phyloP scores from a whole-genome alignment of 1,284 basidiomycete genomes.

The Pseudozyma sp. region DNA sequence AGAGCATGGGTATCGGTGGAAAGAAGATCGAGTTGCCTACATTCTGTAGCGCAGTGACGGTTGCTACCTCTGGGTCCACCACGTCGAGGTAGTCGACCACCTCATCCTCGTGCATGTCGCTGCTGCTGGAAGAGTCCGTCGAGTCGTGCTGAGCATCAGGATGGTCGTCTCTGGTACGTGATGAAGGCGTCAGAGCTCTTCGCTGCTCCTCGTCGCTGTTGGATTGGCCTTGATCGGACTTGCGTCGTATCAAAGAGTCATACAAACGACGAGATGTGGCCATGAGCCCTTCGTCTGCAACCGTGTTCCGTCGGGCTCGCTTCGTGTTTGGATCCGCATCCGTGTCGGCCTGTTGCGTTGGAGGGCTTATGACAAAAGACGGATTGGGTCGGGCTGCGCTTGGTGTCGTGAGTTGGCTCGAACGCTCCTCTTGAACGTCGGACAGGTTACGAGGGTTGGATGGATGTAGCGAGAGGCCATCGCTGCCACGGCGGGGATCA shows the following conservation, averaged over 20 bases:
- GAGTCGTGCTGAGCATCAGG: constrained; percentile 6
- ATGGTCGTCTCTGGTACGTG: constrained; percentile 1
- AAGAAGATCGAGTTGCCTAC: constrained; percentile 82
- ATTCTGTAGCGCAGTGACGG: constrained; percentile 79
- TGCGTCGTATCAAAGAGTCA: constrained; percentile 26
- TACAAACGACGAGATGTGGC: constrained; percentile 35
- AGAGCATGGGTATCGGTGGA: constrained; percentile 76
- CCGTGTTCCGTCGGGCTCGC: constrained; percentile 26
- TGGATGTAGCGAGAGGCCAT: constrained; percentile 5
- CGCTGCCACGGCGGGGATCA: neutral
- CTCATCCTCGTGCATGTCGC: constrained; percentile 54
- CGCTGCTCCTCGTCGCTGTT: constrained; percentile 12
- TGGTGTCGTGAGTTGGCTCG: constrained; percentile 9
- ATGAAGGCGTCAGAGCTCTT: constrained; percentile 1
- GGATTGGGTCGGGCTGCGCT: neutral
- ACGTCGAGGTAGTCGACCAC: constrained; percentile 74
- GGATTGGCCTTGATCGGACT: constrained; percentile 11
- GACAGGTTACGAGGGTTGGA: constrained; percentile 31
- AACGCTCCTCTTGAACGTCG: constrained; percentile 39
- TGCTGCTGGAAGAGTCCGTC: constrained; percentile 7
- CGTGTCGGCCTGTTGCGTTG: neutral
- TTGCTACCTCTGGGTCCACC: constrained; percentile 80
- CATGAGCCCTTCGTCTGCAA: constrained; percentile 20
- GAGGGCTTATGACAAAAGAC: neutral
- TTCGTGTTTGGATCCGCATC: neutral